Evolutionary conservation across 139 green algal genomes (phyloP), one percentile per base, ranked within the genome.

Genomic region (Chlorella sp.): DNA sequence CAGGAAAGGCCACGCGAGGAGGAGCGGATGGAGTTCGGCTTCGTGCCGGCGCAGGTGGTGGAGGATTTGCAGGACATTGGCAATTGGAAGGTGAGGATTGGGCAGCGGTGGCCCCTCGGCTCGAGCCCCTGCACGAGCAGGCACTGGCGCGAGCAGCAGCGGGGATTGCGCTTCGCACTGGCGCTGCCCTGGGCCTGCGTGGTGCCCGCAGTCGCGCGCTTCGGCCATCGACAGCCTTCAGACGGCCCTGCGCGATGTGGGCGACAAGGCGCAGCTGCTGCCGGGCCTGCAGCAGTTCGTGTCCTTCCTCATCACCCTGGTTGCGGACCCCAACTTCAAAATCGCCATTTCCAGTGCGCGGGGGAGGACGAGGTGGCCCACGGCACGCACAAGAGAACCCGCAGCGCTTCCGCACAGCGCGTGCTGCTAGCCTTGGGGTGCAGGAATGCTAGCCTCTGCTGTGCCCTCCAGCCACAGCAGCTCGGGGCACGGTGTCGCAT

Each of bases 271-370:
- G 0, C 26, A 69, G 26, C 69, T 93, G 34, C 73, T 88, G 35
- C 66, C 79, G 0, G 73, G 71, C 4, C 80, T 95, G 14, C 74
- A 76, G 1, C 63, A 83, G n/a, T 88, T 93, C 62, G 62, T 90
- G 5, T 62, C 70, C 2, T 94, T 95, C 70, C 70, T 94, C 20
- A 50, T 85, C 32, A 74, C 71, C 22, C 83, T 95, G 30, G 51
- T 91, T 5, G 74, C 72, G 0, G 90, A 95, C 72, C 82, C 88
- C 67, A 95, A 95, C 84, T 95, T 95, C 77, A 92, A 92, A 63
- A 91, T 95, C 20, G 83, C 84, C 6, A 70, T 90, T n/a, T 87
- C 83, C 3, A 82, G 55, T 64, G 24, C 4, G 55, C 27, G 55
- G n/a, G n/a, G n/a, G n/a, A n/a, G n/a, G n/a, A n/a, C n/a, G n/a